Percentiles rank a stretch among this genome's conserved stretches.
phyloP scores from a whole-genome alignment of 305 asterid genomes.

The Plantago lanceolata region DNA sequence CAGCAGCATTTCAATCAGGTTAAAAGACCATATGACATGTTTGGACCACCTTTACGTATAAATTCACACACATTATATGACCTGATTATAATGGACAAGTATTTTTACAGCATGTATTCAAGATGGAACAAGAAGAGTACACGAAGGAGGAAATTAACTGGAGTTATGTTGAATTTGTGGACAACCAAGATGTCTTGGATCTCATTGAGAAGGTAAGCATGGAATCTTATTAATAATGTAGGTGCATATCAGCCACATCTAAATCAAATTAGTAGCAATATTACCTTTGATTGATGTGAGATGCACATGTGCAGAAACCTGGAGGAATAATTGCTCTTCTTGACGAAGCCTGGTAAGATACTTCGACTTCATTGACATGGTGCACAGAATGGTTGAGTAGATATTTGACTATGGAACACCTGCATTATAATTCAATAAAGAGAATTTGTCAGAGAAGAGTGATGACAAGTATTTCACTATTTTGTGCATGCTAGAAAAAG shows the following conservation, averaged over 20 bases:
- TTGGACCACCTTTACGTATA: conserved; percentile 14
- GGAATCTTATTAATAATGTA: conserved; percentile 1
- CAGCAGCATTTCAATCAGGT: conserved; percentile 99
- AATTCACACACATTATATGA: conserved; percentile 12
- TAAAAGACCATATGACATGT: conserved; percentile 16
- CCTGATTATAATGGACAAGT: conserved; percentile 26
- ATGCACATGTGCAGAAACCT: conserved; percentile 72
- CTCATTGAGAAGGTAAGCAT: conserved; percentile 75
- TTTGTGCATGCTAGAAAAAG: neutral
- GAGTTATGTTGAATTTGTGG: conserved; percentile 93
- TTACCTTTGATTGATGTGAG: conserved; percentile 20
- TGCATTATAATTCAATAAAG: conserved; percentile 8
- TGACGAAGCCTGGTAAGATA: conserved; percentile 95
- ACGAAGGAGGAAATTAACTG: conserved; percentile 88
- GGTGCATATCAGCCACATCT: conserved; percentile 12
- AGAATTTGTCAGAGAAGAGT: neutral
- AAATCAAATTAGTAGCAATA: conserved; percentile 22
- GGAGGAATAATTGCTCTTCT: conserved; percentile 98
- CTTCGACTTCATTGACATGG: conserved; percentile 18
- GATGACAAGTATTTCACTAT: neutral
- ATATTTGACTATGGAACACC: conserved; percentile 7
- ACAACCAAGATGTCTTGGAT: conserved; percentile 90
- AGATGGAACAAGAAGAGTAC: conserved; percentile 96
- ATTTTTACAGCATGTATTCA: conserved; percentile 77
- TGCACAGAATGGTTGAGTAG: conserved; percentile 19